These are phyloP conservation scores for Termitomyces sp. DNA, from an alignment of 768 basidiomycete genomes.

Conservation along the genomic window DNA sequence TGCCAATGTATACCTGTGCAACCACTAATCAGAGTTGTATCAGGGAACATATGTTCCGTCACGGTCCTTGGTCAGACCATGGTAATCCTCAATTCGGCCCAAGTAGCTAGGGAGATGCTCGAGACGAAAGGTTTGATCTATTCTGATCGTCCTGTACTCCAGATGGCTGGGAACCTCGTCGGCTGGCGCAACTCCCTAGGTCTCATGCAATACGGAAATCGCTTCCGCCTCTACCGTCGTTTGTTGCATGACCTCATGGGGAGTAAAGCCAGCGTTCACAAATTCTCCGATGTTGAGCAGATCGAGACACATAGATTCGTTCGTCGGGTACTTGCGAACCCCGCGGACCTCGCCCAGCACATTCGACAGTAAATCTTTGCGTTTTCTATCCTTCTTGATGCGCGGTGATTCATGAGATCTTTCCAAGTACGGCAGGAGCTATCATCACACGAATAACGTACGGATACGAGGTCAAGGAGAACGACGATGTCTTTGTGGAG, in stretches of 20 bases:
- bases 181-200: slow-evolving; percentile 53
- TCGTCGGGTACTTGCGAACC: slow-evolving; percentile 40
- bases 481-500: slow-evolving; percentile 43
- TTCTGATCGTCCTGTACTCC: slow-evolving; percentile 55
- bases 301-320: slow-evolving; percentile 43
- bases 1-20: background rate
- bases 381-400: background rate
- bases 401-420: background rate
- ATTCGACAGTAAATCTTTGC: slow-evolving; percentile 37
- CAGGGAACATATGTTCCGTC: slow-evolving; percentile 57
- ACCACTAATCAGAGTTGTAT: background rate
- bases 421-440: slow-evolving; percentile 39
- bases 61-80: slow-evolving; percentile 57
- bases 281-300: slow-evolving; percentile 38
- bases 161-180: slow-evolving; percentile 49
- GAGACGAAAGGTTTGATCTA: slow-evolving; percentile 55
- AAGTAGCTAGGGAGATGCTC: slow-evolving; percentile 48
- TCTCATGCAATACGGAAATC: slow-evolving; percentile 44
- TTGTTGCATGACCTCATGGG: slow-evolving; percentile 48
- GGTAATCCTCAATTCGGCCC: slow-evolving; percentile 46
- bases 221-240: slow-evolving; percentile 46
- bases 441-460: slow-evolving; percentile 47
- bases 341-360: slow-evolving; percentile 37
- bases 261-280: slow-evolving; percentile 31
- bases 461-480: slow-evolving; percentile 47